Evolutionary conservation across 495 filamentous ascomycete genomes (phyloP).

Genomic region (Hypoxylon cercidicola): DNA sequence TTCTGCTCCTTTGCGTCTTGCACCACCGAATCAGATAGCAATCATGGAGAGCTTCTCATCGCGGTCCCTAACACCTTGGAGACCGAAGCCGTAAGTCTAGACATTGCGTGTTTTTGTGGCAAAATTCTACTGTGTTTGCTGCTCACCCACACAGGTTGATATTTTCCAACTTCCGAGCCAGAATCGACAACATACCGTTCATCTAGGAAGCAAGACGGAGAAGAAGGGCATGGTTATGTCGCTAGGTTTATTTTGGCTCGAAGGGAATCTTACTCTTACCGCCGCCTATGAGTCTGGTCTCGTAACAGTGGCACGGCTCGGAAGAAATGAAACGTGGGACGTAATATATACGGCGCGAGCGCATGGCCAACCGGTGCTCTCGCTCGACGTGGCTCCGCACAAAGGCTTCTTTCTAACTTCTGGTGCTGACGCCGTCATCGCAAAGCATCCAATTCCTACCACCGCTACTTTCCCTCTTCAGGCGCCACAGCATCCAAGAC

Average conservation of each 20-base stretch:
- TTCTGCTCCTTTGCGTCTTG: conserved; percentile 90
- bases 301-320: conserved; percentile 63
- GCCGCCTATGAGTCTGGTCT: conserved; percentile 92
- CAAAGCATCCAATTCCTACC: conserved; percentile 63
- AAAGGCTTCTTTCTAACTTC: conserved; percentile 79
- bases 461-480: conserved; percentile 12
- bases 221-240: conserved; percentile 95
- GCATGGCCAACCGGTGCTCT: conserved; percentile 88
- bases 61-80: conserved; percentile 81
- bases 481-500: conserved; percentile 9
- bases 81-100: conserved; percentile 71
- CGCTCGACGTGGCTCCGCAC: conserved; percentile 70
- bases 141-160: conserved; percentile 67
- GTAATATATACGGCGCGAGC: conserved; percentile 71
- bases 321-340: conserved; percentile 61
- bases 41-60: conserved; percentile 62
- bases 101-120: background rate
- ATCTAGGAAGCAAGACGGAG: conserved; percentile 59
- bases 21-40: conserved; percentile 30
- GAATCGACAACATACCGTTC: conserved; percentile 71
- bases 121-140: background rate
- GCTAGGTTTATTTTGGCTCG: conserved; percentile 67
- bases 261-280: conserved; percentile 58
- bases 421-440: conserved; percentile 74
- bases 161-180: conserved; percentile 86